phyloP scores from a whole-genome alignment of 179 eudicot genomes.

The Patellifolia procumbens region DNA sequence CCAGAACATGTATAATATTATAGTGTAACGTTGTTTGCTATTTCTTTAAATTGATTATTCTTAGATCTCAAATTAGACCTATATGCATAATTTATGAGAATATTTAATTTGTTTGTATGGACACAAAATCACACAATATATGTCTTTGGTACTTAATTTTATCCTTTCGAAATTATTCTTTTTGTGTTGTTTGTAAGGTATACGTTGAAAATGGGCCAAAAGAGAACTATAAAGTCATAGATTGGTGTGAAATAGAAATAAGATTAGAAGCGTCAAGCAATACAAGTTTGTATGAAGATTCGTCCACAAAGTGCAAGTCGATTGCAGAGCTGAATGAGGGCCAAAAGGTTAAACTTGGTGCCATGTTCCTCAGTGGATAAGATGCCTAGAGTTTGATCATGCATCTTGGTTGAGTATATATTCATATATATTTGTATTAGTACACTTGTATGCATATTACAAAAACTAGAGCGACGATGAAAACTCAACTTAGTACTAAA shows the following conservation, averaged over 20 bases:
- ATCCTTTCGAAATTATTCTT: background rate
- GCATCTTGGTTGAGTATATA: background rate
- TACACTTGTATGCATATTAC: background rate
- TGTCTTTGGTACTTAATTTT: background rate
- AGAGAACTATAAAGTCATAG: slow-evolving; percentile 11
- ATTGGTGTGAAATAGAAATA: slow-evolving; percentile 14
- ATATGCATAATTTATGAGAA: no score
- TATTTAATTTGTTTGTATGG: no score
- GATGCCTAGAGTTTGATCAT: background rate
- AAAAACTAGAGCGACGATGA: background rate
- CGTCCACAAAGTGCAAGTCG: slow-evolving; percentile 13
- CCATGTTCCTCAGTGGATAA: slow-evolving; percentile 13
- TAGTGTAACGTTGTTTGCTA: no score
- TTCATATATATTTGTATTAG: no score
- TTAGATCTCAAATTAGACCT: no score
- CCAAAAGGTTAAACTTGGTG: slow-evolving; percentile 19
- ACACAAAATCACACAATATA: no score
- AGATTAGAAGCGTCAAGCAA: slow-evolving; percentile 7
- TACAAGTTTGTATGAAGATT: slow-evolving; percentile 1
- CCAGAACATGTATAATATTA: no score
- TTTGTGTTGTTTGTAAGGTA: background rate
- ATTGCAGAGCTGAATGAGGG: slow-evolving; percentile 17
- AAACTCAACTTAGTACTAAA: background rate
- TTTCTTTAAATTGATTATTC: no score
- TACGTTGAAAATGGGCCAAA: slow-evolving; percentile 17